phyloP scores from a whole-genome alignment of 2,329 filamentous ascomycete species.

The Diplocarpon rosae region DNA sequence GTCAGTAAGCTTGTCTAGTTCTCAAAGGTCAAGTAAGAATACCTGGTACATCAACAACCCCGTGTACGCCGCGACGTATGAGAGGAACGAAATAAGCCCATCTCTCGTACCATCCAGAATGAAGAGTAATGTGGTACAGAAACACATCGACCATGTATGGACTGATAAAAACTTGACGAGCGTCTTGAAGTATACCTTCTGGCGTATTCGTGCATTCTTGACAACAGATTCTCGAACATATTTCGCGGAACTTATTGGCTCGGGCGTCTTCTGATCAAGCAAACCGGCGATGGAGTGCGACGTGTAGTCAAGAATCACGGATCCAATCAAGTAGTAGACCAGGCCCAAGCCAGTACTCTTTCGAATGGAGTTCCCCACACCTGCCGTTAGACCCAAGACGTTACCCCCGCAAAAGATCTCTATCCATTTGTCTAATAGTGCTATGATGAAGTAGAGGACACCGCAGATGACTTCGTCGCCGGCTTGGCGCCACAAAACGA shows the following conservation, averaged over 20 bases:
- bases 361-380: not conserved
- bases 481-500: slow-evolving; percentile 3
- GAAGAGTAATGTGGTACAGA: not conserved
- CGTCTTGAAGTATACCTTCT: slow-evolving; percentile 1
- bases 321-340: slow-evolving; percentile 3
- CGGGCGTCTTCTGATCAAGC: not conserved
- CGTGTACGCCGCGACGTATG: not conserved
- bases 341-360: slow-evolving; percentile 1
- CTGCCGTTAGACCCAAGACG: not conserved
- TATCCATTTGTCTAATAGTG: slow-evolving; percentile 2
- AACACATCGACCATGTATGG: slow-evolving; percentile 1
- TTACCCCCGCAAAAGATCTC: slow-evolving; percentile 1
- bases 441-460: slow-evolving; percentile 2
- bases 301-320: slow-evolving; percentile 1
- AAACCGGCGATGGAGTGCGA: not conserved
- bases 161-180: slow-evolving; percentile 1
- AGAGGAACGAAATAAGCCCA: not conserved
- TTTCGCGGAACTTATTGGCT: slow-evolving; percentile 3
- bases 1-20: not conserved
- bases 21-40: not conserved
- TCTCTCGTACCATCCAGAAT: not conserved
- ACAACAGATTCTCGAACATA: not conserved
- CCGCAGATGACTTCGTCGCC: slow-evolving; percentile 3
- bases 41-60: slow-evolving; percentile 2
- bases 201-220: not conserved